A percentile compares a stretch with the other conserved stretches of the same genome.
Conservation (phyloP, 2,329 filamentous ascomycete species). For the Cladosporium austrohemisphaericum region DNA sequence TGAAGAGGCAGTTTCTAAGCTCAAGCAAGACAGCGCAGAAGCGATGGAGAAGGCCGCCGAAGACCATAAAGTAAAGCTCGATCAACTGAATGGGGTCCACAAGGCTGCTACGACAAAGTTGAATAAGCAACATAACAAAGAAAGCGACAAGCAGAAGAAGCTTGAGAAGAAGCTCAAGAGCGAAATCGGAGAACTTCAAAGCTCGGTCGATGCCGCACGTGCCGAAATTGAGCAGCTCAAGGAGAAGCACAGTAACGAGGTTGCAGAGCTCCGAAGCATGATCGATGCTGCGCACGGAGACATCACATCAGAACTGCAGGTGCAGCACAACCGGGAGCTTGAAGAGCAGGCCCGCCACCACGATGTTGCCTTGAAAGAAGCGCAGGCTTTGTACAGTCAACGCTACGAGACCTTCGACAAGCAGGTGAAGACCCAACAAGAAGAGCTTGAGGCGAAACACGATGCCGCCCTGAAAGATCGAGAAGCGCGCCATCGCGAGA, state of each 20-base stretch:
- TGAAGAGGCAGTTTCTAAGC: neutral
- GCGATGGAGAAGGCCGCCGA: slow-evolving; percentile 7
- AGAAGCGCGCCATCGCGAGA: slow-evolving; percentile 5
- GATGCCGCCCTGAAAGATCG: neutral
- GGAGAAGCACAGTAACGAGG: slow-evolving; percentile 18
- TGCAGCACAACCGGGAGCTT: slow-evolving; percentile 8
- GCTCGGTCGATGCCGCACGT: slow-evolving; percentile 17
- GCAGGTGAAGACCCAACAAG: slow-evolving; percentile 9
- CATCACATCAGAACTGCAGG: slow-evolving; percentile 8
- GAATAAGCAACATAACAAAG: slow-evolving; percentile 9
- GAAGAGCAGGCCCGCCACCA: slow-evolving; percentile 8
- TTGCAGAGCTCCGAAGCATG: slow-evolving; percentile 9
- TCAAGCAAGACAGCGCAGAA: slow-evolving; percentile 14
- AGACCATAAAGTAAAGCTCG: neutral
- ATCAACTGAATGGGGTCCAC: slow-evolving; percentile 15
- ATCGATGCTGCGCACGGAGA: slow-evolving; percentile 11
- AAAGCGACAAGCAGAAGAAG: slow-evolving; percentile 8
- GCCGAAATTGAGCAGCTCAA: slow-evolving; percentile 23
- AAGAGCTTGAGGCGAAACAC: slow-evolving; percentile 15
- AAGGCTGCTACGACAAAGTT: slow-evolving; percentile 16
- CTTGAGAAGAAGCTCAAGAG: slow-evolving; percentile 19
- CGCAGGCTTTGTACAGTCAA: slow-evolving; percentile 3
- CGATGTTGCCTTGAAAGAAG: slow-evolving; percentile 7
- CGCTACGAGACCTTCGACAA: slow-evolving; percentile 10
- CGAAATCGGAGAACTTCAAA: slow-evolving; percentile 11